Evolutionary conservation across 768 basidiomycete species (phyloP), one percentile per base, ranked within the genome.

Genomic region (Heimioporus sp.): DNA sequence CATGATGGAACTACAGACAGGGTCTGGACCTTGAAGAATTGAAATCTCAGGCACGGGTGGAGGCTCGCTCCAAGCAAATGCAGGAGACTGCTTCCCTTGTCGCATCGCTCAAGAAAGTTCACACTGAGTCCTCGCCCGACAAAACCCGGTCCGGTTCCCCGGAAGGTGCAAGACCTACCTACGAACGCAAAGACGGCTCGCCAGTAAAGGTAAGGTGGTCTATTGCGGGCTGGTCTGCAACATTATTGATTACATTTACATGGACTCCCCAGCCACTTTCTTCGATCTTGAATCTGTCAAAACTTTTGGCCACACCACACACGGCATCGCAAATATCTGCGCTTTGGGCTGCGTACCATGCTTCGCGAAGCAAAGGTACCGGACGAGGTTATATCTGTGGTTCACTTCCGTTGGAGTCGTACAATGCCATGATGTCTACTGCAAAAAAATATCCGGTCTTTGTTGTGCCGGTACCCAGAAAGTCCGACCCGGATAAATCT

Each of bases 271-370:
- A 98, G 96, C 86, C 93, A 10, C 77, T 98, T 19, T 80, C 84
- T 4, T 82, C 79, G 10, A 86, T 97, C 54, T 73, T 98, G 59
- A 93, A 97, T 67, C 66, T 95, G 12, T 72, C 82, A 17, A 81
- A 83, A 48, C 70, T 95, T 20, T 61, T 90, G 51, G 73, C 80
- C 21, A 78, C 79, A 10, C 81, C 87, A 1, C 89, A 92, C 65
- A 85, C 87, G 3, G 49, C 83, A 6, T 79, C 80, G 10, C 88
- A 91, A 64, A 79, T 99, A 60, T 80, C 86, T 4, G 78, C 85
- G 0, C 76, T 98, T 0, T 98, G 96, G 96, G 90, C 83, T 4
- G 80, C 89, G 0, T 98, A 95, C 63, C 95, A 98, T 65, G 79
- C 82, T 13, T 83, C 88, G 5, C 84, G 90, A 30, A 87, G 90